Evolutionary conservation across 2,329 filamentous ascomycete species (phyloP), one percentile per base, ranked within the genome.

Genomic region (Diaporthe sp.): DNA sequence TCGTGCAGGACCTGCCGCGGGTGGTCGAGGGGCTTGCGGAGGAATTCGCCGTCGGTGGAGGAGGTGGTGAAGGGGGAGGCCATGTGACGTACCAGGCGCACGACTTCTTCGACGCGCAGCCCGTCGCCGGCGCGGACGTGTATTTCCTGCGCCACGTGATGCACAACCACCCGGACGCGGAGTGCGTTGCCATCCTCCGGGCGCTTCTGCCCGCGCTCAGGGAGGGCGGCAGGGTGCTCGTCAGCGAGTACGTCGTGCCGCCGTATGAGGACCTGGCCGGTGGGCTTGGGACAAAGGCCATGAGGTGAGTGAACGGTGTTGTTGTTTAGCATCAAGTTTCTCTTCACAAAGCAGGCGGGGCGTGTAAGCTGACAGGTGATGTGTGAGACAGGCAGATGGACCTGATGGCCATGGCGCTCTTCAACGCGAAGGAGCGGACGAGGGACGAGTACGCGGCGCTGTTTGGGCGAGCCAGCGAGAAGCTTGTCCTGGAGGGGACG

Each of bases 101-200:
- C 78, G 82, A 86, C 76, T 84, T 88, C 75, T 86, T 87, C 78
- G 76, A 82, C 12, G 81, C 83, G 3, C 86, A 87, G 76, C 84
- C 84, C 4, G 77, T 85, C 4, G 71, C 78, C 15, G 77, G 73
- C 3, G 86, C 83, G 3, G 83, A 83, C 46, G 80, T 85, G 37
- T 88, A 86, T 77, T 78, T 87, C 42, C 80, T 87, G 71, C 84
- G 85, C 28, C 80, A 82, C 76, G 86, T 88, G 49, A 79, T 88
- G 22, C 86, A 88, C 75, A 85, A 87, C 79, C 87, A 85, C 85
- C 81, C 85, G 0, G 85, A 87, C 53, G 80, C 80, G 12, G 79
- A 84, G 55, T 78, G 78, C 1, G 71, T 80, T 22, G 77, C 77
- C 39, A 84, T 85, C 22, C 76, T 81, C 10, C 80, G 79, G 71